Percentiles rank a stretch among this genome's conserved stretches.
Conservation (phyloP, 2,329 filamentous ascomycete species). For the Leptographium lundbergii region DNA sequence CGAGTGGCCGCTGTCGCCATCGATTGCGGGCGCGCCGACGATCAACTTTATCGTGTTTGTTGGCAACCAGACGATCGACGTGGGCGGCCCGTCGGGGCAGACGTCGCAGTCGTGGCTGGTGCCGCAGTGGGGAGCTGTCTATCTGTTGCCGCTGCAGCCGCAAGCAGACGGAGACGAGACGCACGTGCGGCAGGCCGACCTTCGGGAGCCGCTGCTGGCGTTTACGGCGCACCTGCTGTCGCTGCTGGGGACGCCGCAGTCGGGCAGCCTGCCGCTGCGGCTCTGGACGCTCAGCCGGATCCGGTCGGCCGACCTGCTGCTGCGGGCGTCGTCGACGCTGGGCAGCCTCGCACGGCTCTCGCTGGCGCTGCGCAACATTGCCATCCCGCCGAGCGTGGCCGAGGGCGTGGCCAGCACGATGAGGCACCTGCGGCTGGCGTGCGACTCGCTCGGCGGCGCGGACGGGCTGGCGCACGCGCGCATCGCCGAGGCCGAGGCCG, state of each 20-base stretch:
- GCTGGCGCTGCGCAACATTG: conserved; percentile 73
- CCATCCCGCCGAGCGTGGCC: conserved; percentile 78
- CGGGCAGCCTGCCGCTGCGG: conserved; percentile 72
- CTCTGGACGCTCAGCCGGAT: conserved; percentile 78
- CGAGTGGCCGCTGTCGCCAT: conserved; percentile 92
- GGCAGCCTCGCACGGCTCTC: conserved; percentile 85
- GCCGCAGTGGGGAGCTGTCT: conserved; percentile 80
- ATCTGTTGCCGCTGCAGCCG: conserved; percentile 38
- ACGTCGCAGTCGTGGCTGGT: conserved; percentile 69
- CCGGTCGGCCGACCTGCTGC: conserved; percentile 69
- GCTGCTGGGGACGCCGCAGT: conserved; percentile 71
- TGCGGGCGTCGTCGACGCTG: conserved; percentile 84
- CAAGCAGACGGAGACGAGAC: conserved; percentile 19
- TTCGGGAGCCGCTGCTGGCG: conserved; percentile 72
- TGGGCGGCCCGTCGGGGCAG: conserved; percentile 24
- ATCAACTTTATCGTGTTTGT: conserved; percentile 94
- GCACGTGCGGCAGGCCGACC: conserved; percentile 45
- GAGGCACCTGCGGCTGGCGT: conserved; percentile 63
- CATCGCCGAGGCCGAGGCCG: conserved; percentile 76
- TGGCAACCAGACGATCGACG: conserved; percentile 58
- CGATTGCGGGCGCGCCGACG: conserved; percentile 83
- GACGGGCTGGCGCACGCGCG: conserved; percentile 69
- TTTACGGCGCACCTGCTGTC: conserved; percentile 86
- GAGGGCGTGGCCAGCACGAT: conserved; percentile 74
- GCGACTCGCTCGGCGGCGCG: conserved; percentile 51